Conservation (phyloP, 108 stramenopile species). For the Cyclotella cryptica region DNA sequence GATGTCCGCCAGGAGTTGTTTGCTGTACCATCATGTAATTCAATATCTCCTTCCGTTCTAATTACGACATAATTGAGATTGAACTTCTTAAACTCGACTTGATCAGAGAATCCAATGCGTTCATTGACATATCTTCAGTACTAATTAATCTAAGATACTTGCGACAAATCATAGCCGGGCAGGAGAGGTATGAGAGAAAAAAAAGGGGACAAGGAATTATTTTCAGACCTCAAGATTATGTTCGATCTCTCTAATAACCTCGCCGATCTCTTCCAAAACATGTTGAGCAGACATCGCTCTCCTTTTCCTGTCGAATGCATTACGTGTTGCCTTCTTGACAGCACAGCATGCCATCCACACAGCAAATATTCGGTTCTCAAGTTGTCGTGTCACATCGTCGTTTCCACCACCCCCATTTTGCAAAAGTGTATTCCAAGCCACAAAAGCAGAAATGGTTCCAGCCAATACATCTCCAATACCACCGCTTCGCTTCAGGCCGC, state of each 20-base stretch:
- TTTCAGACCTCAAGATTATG: not conserved
- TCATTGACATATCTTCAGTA: no score
- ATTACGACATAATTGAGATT: not conserved
- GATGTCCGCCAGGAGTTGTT: constrained; percentile 82
- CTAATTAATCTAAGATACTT: no score
- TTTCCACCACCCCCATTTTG: constrained; percentile 24
- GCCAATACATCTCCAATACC: constrained; percentile 97
- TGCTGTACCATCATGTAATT: constrained; percentile 55
- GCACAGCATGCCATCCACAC: constrained; percentile 79
- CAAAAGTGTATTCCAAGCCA: constrained; percentile 82
- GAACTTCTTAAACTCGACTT: no score
- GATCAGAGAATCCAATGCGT: no score
- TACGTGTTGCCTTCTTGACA: constrained; percentile 75
- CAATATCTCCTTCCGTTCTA: not conserved
- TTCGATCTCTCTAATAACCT: constrained; percentile 69
- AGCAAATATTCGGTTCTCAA: constrained; percentile 49
- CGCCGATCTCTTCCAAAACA: constrained; percentile 74
- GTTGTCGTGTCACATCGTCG: not conserved
- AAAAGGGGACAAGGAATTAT: not conserved
- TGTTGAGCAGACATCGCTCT: constrained; percentile 92
- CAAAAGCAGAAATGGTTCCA: constrained; percentile 78
- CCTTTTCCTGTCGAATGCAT: constrained; percentile 71
- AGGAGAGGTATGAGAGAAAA: no score
- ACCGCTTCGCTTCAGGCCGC: constrained; percentile 94
- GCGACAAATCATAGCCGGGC: no score